Evolutionary conservation across 495 filamentous ascomycete genomes (phyloP).

Genomic region (Geoglossum glabrum): DNA sequence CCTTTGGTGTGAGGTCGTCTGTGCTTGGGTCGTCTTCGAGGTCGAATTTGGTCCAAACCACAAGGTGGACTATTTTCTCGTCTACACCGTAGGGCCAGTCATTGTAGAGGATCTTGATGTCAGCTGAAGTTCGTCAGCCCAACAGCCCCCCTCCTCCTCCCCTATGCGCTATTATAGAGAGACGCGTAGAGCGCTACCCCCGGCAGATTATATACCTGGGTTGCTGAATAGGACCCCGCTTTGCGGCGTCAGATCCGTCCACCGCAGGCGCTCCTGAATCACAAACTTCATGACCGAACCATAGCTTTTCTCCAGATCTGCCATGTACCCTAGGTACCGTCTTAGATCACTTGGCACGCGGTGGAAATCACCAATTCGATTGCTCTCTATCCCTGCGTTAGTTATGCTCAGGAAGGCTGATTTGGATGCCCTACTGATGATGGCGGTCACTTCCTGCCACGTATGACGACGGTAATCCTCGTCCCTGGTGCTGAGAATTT

Average conservation of each 20-base stretch:
- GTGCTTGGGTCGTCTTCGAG: slow-evolving; percentile 45
- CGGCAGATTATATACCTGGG: slow-evolving; percentile 21
- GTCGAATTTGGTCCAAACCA: slow-evolving; percentile 82
- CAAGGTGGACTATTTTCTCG: slow-evolving; percentile 52
- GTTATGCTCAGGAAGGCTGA: background rate
- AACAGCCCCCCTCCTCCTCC: background rate
- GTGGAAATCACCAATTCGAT: slow-evolving; percentile 54
- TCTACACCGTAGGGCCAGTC: slow-evolving; percentile 87
- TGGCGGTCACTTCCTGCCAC: slow-evolving; percentile 42
- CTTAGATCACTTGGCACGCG: slow-evolving; percentile 53
- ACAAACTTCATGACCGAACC: slow-evolving; percentile 61
- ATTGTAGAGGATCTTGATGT: slow-evolving; percentile 59
- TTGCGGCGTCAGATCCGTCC: slow-evolving; percentile 30
- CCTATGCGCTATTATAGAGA: too few species aligned
- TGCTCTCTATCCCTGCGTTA: slow-evolving; percentile 18
- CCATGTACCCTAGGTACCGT: slow-evolving; percentile 46
- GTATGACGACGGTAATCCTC: slow-evolving; percentile 29
- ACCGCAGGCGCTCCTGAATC: slow-evolving; percentile 39
- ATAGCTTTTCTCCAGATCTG: slow-evolving; percentile 38
- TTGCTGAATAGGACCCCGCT: slow-evolving; percentile 27
- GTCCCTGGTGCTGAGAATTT: slow-evolving; percentile 46
- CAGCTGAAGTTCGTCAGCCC: slow-evolving; percentile 24
- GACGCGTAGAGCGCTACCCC: background rate
- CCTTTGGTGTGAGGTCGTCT: slow-evolving; percentile 41
- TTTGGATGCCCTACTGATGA: slow-evolving; percentile 27